Evolutionary conservation across 2,329 filamentous ascomycete genomes (phyloP).

Genomic region (Cephalotrichum gorgonifer): DNA sequence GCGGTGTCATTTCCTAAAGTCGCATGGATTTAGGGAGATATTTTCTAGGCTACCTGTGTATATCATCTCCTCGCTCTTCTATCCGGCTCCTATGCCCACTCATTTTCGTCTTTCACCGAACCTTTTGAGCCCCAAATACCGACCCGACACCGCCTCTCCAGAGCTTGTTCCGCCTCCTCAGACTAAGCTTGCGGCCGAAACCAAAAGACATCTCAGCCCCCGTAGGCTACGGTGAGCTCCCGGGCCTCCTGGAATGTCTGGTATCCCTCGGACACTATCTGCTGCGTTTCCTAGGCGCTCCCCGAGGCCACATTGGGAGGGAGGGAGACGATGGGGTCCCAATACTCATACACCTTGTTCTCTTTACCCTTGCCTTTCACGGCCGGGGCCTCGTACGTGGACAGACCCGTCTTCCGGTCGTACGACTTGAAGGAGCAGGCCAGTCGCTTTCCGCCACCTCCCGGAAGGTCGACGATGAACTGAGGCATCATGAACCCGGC

Average conservation of each 20-base stretch:
- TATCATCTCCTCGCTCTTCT: not conserved
- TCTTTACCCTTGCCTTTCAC: constrained; percentile 32
- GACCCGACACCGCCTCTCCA: not conserved
- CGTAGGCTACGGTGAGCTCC: no score
- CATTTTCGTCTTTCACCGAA: not conserved
- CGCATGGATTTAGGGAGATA: not conserved
- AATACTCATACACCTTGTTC: constrained; percentile 43
- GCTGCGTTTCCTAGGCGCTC: not conserved
- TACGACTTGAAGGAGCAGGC: constrained; percentile 43
- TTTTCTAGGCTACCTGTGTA: not conserved
- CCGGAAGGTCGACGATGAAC: constrained; percentile 54
- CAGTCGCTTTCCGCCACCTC: constrained; percentile 52
- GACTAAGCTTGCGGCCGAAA: not conserved
- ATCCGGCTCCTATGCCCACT: not conserved
- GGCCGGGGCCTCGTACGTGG: constrained; percentile 44
- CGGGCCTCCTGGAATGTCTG: not conserved
- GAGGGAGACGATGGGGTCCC: constrained; percentile 34
- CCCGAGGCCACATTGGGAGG: not conserved
- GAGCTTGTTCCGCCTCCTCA: not conserved
- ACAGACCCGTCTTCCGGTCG: constrained; percentile 40
- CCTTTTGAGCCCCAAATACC: not conserved
- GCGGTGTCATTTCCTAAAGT: not conserved
- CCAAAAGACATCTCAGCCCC: not conserved
- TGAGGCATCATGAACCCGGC: constrained; percentile 53
- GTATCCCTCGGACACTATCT: not conserved